A percentile compares a stretch with the other conserved stretches of the same genome.
Conservation (phyloP, 352 stramenopile genomes). For the Hyaloperonospora arabidopsidis region DNA sequence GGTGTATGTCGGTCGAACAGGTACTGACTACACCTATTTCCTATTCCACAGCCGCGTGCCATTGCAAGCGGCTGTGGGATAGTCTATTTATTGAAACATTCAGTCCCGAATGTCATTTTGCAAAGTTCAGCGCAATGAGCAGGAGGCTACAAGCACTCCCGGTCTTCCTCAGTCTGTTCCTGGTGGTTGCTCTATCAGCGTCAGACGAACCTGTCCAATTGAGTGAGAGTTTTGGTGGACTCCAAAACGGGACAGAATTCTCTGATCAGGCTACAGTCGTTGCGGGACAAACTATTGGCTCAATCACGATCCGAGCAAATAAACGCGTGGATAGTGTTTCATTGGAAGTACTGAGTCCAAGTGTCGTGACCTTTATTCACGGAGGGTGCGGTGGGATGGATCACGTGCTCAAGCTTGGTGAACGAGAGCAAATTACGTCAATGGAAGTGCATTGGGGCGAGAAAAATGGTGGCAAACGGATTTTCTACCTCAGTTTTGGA, state of each 20-base stretch:
- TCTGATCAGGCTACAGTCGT: constrained; percentile 13
- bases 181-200: not conserved
- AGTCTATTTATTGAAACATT: too few species aligned
- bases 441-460: constrained; percentile 27
- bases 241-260: constrained; percentile 18
- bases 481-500: constrained; percentile 19
- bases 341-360: constrained; percentile 15
- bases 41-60: too few species aligned
- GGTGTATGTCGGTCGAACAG: too few species aligned
- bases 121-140: too few species aligned
- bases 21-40: too few species aligned
- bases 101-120: too few species aligned
- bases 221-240: constrained; percentile 20
- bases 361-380: constrained; percentile 19
- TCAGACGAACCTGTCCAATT: constrained; percentile 11
- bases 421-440: constrained; percentile 15
- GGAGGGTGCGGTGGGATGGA: constrained; percentile 12
- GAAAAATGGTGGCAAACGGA: constrained; percentile 12
- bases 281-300: constrained; percentile 15
- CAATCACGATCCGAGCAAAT: constrained; percentile 13
- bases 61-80: too few species aligned
- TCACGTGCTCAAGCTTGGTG: constrained; percentile 6
- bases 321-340: constrained; percentile 15
- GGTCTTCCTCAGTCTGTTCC: not conserved
- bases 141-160: too few species aligned